These are phyloP conservation scores for Penicillium coffeae DNA, from an alignment of 495 filamentous ascomycete genomes.

Conservation along the genomic window DNA sequence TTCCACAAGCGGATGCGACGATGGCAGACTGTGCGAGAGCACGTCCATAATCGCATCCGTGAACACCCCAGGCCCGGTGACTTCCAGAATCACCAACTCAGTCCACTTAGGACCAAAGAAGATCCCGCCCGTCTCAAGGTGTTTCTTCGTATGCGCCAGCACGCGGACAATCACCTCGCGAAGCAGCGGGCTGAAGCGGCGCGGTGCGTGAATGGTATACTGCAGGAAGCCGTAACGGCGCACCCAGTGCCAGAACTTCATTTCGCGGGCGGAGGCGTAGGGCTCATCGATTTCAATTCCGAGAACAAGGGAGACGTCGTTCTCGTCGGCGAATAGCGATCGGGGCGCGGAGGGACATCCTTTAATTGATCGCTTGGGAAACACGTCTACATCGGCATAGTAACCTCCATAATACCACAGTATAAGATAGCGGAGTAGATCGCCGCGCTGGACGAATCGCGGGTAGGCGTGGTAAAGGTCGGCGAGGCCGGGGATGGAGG, in stretches of 20 bases:
- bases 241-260: constrained; percentile 40
- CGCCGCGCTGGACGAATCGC: constrained; percentile 37
- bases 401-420: constrained; percentile 50
- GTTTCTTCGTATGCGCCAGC: constrained; percentile 32
- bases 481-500: constrained; percentile 28
- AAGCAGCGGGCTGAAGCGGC: constrained; percentile 37
- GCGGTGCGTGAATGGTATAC: constrained; percentile 39
- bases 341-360: constrained; percentile 25
- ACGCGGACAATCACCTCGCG: constrained; percentile 35
- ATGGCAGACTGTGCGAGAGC: constrained; percentile 31
- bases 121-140: constrained; percentile 9
- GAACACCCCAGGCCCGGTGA: constrained; percentile 32
- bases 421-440: constrained; percentile 47
- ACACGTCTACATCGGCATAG: constrained; percentile 48
- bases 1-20: constrained; percentile 24
- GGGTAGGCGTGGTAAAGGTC: constrained; percentile 32
- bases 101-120: constrained; percentile 1
- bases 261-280: constrained; percentile 28
- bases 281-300: constrained; percentile 43
- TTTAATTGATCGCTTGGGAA: constrained; percentile 28
- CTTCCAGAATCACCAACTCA: background rate
- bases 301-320: constrained; percentile 35
- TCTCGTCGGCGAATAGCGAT: constrained; percentile 14
- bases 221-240: constrained; percentile 39
- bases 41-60: constrained; percentile 39